Base-by-base conservation (phyloP, 2,329 filamentous ascomycete species). In the Colletotrichum tropicicola region DNA sequence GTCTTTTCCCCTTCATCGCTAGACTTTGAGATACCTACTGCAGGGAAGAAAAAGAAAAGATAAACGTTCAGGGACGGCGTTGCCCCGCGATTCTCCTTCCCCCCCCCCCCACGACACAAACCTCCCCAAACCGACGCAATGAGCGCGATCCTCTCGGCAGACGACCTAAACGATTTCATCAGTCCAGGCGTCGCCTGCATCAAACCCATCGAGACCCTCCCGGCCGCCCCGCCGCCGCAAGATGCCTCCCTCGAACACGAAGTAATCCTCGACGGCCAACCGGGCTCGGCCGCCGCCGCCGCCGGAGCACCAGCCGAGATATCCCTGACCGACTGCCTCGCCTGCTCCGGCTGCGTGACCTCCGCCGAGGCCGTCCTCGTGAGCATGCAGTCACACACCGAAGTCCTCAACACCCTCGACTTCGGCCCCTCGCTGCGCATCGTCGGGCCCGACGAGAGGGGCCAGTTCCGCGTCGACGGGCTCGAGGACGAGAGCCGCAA, bases 151-250 rank as follows among this genome's bases (percentile, higher is more conserved):
- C 91, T 99, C 73, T 98, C 94, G 60, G 91, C 92, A 73, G 95
- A 99, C 83, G 94, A 98, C 78, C 85, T 99, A 67, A 99, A 99
- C 84, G 96, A 99, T 84, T 99, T 99, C 82, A 99, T 99, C 76
- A 96, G 92, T 61, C 96, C 96, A 13, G 94, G 95, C 68, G 94
- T 99, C 74, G 96, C 96, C 68, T 99, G 96, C 81, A 98, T 99
- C 79, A 98, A 99, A 75, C 96, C 96, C 27, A 87, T 99, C 75
- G 96, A 99, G 78, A 97, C 93, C 2, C 87, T 99, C 13, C 95
- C 96, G 2, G 79, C 85, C 52, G 84, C 86, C 69, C 80, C 86
- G 32, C 78, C 81, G 53, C 70, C 75, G 41, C 51, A 47, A 35
- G 32, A 54, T 30, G 68, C 73, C 49, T 62, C 73, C 68, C 78